Base-by-base conservation (phyloP, 116 monocot genomes). In the Papilionanthe hybrid region DNA sequence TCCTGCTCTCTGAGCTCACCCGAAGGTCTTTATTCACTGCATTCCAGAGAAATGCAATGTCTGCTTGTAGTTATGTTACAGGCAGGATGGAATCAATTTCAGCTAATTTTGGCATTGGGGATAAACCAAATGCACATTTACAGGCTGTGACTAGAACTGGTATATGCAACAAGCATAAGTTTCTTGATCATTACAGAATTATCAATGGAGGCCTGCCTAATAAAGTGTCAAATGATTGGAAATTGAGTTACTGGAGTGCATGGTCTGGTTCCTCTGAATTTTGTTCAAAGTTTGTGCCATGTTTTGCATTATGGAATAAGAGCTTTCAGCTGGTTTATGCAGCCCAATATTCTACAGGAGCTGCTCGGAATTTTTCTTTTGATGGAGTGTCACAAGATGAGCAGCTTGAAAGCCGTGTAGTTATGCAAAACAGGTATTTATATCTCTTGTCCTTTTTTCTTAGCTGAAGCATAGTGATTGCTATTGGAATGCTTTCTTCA, bases 281-380 rank as follows among this genome's bases (percentile, higher is more conserved):
- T 27, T 79, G 29, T 79, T 86, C 85, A 69, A 87, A 77, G 18
- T 75, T 58, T 8, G 80, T 60, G 82, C 76, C 75, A 60, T 80
- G 77, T 2, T 55, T 79, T 15, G 87, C 86, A 9, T 57, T 82
- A 45, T 75, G 75, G 81, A n/a, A 53, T n/a, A 77, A 80, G 80
- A 82, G 87, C 76, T 85, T 89, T 30, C 87, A 81, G 22, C 55
- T 82, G n/a, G 78, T 86, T 8, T 80, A 67, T 81, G 49, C 66
- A 13, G 60, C 81, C 6, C 53, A 78, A 28, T 83, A 77, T 80
- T 87, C 89, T 78, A 75, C 89, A 44, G 85, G 88, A 65, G 88
- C 81, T 20, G 88, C 88, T 72, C 55, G 85, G 63, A 88, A 94
- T 79, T 69, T 90, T 12, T 90, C 86, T 2, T 78, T 89, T 42